Evolutionary conservation across 805 yeast species (phyloP), one percentile per base, ranked within the genome.

Genomic region (Candida yuanshanica): DNA sequence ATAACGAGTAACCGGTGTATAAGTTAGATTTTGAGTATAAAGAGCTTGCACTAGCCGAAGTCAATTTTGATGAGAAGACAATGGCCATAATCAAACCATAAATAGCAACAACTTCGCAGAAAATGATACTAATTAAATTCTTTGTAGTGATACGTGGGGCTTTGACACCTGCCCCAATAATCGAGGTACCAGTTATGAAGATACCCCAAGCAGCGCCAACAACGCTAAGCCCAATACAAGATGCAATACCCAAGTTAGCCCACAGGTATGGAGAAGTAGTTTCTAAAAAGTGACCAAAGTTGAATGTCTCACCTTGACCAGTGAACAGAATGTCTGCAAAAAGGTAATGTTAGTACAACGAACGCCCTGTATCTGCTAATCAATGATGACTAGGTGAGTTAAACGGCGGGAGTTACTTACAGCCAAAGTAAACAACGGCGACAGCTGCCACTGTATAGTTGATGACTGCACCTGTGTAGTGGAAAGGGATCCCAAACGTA

Each of bases 171-270:
- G 99, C 99, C 54, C 99, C 99, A 47, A 93, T 68, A 53, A 93
- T 86, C 22, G 96, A 80, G 1, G 96, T 74, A 32, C 99, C 99
- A 2, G 98, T 91, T 47, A 93, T 77, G 63, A 91, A 93, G 52
- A 93, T 93, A 49, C 99, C 99, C 99, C 99, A 93, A 5, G 98
- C 98, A 13, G 99, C 99, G 31, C 99, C 99, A 33, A 90, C 83
- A 13, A 93, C 97, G 37, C 95, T 82, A 45, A 93, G 74, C 12
- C 98, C 98, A 52, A 95, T 89, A 66, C 99, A 91, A 38, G 80
- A 66, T 13, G 85, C 82, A 48, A 93, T 88, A 41, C 99, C 99
- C 48, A 89, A 64, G 48, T 77, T 76, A 22, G 97, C 98, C 98
- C 98, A 93, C 83, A 93, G 77, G 62, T 93, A 93, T 7, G 99